A percentile compares a stretch with the other conserved stretches of the same genome.
Evolutionary conservation across 2,329 filamentous ascomycete species (phyloP).

Genomic region (Decorospora gaudefroyi): DNA sequence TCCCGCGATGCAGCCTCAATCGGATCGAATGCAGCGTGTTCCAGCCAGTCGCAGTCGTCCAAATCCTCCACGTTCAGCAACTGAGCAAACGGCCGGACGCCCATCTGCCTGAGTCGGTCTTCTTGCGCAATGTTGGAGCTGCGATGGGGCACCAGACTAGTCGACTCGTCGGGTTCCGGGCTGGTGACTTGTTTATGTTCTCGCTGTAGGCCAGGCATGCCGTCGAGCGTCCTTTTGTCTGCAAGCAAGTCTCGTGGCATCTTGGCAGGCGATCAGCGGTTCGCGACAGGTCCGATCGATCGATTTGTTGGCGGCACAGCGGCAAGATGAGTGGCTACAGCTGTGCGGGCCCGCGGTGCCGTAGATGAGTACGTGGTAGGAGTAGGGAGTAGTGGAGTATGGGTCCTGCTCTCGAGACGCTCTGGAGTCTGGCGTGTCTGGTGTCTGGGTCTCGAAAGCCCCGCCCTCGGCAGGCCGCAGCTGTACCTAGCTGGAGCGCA

Average conservation of each 20-base stretch:
- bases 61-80: slow-evolving; percentile 70
- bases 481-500: too few relatives aligned
- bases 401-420: slow-evolving; percentile 29
- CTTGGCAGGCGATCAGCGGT: slow-evolving; percentile 16
- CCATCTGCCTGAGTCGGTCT: slow-evolving; percentile 46
- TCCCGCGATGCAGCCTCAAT: slow-evolving; percentile 62
- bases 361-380: slow-evolving; percentile 21
- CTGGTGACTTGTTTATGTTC: slow-evolving; percentile 31
- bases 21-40: slow-evolving; percentile 63
- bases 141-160: slow-evolving; percentile 31
- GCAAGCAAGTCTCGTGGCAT: slow-evolving; percentile 53
- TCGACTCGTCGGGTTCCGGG: slow-evolving; percentile 18
- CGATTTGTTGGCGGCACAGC: slow-evolving; percentile 2
- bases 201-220: slow-evolving; percentile 47
- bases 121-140: slow-evolving; percentile 30
- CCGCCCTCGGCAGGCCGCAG: slow-evolving; percentile 16
- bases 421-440: slow-evolving; percentile 7
- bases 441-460: too few relatives aligned
- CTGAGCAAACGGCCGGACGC: slow-evolving; percentile 74
- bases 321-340: slow-evolving; percentile 7
- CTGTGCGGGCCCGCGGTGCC: slow-evolving; percentile 13
- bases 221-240: slow-evolving; percentile 42
- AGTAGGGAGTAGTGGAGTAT: slow-evolving; percentile 5
- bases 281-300: slow-evolving; percentile 4
- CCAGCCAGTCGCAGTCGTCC: slow-evolving; percentile 64